A percentile compares a stretch with the other conserved stretches of the same genome.
These are phyloP conservation scores for Aquilaria yunnanensis DNA, from an alignment of 345 rosid species.

Conservation along the genomic window DNA sequence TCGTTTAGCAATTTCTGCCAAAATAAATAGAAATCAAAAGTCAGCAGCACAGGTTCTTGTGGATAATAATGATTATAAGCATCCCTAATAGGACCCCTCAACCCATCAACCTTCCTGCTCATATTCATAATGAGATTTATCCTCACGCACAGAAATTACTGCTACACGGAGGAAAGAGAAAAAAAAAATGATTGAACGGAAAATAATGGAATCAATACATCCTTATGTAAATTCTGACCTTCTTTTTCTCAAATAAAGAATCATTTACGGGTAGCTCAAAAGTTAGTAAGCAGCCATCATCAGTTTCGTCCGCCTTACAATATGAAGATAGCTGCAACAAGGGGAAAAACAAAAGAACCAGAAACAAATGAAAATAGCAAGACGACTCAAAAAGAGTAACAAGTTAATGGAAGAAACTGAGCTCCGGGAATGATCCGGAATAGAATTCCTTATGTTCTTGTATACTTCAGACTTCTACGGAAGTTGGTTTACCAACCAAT, in stretches of 20 bases:
- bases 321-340: conserved; percentile 37
- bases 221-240: conserved; percentile 30
- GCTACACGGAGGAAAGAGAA: conserved; percentile 1
- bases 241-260: conserved; percentile 51
- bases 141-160: background rate
- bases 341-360: background rate
- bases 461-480: too few relatives aligned
- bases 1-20: conserved; percentile 50
- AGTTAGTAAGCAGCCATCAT: conserved; percentile 26
- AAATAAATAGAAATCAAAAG: background rate
- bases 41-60: background rate
- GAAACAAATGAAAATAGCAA: background rate
- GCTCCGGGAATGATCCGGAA: too few relatives aligned
- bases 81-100: background rate
- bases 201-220: conserved; percentile 1
- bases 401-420: too few relatives aligned
- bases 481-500: too few relatives aligned
- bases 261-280: conserved; percentile 51
- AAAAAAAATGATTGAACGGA: background rate
- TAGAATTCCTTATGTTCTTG: too few relatives aligned
- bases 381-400: too few relatives aligned
- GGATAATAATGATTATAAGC: background rate
- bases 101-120: background rate
- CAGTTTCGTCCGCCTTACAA: conserved; percentile 19
- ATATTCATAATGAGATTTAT: background rate